These are phyloP conservation scores for Neodidymelliopsis sp. DNA, from an alignment of 2,329 filamentous ascomycete species.

Conservation along the genomic window DNA sequence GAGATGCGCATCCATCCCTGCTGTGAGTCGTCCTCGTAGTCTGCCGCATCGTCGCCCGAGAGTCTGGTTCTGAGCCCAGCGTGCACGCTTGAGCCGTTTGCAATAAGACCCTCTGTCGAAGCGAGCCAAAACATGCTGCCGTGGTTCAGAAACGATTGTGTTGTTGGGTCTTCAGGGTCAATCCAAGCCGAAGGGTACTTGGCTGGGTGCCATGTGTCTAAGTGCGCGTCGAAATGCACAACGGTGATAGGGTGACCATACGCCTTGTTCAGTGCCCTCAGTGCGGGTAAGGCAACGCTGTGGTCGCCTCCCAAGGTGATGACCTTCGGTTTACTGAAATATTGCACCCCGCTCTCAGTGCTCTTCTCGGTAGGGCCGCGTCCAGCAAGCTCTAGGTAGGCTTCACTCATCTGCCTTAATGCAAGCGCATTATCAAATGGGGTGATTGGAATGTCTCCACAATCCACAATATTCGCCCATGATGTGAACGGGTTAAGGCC, in stretches of 20 bases:
- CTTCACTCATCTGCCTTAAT: conserved; percentile 82
- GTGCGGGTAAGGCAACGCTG: conserved; percentile 59
- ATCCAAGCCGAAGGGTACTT: conserved; percentile 82
- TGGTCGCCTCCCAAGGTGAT: conserved; percentile 60
- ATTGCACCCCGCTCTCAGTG: conserved; percentile 48
- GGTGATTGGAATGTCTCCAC: conserved; percentile 86
- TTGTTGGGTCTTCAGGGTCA: conserved; percentile 57
- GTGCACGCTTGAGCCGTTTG: conserved; percentile 78
- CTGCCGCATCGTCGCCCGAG: conserved; percentile 69
- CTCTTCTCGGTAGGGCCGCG: conserved; percentile 50
- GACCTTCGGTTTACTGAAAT: conserved; percentile 56
- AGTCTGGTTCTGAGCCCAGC: conserved; percentile 83
- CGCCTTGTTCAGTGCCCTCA: conserved; percentile 56
- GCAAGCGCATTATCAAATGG: conserved; percentile 88
- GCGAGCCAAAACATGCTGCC: conserved; percentile 94
- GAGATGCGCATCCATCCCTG: conserved; percentile 83
- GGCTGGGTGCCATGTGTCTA: conserved; percentile 85
- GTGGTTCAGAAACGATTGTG: conserved; percentile 81
- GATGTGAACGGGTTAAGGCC: conserved; percentile 82
- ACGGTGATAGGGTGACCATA: conserved; percentile 57
- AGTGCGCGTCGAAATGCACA: conserved; percentile 66
- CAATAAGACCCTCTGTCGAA: conserved; percentile 78
- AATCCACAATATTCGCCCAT: conserved; percentile 84
- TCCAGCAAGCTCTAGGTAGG: conserved; percentile 72
- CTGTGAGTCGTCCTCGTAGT: conserved; percentile 71